A percentile compares a stretch with the other conserved stretches of the same genome.
phyloP scores from a whole-genome alignment of 2,329 filamentous ascomycete genomes.

The Raffaelea albimanens region DNA sequence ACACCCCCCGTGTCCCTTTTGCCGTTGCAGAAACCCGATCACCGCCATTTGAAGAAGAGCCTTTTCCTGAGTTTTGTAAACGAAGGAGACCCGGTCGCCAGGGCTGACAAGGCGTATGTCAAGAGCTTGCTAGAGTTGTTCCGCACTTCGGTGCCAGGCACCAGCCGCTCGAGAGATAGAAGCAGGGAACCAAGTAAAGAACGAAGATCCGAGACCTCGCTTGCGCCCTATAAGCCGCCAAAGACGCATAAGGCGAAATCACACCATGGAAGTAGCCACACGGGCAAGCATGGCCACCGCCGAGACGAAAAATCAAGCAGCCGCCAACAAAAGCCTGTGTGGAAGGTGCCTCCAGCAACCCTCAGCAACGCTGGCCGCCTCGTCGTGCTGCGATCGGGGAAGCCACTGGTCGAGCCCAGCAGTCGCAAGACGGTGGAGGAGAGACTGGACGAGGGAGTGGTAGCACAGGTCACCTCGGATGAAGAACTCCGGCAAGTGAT shows the following conservation, averaged over 20 bases:
- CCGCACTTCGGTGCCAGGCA: conserved; percentile 44
- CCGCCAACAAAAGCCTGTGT: conserved; percentile 31
- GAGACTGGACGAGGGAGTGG: conserved; percentile 48
- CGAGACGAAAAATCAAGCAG: neutral
- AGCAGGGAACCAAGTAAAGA: conserved; percentile 1
- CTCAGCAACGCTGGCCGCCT: conserved; percentile 63
- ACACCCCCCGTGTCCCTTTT: conserved; percentile 66
- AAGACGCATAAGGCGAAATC: conserved; percentile 19
- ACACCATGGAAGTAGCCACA: conserved; percentile 5
- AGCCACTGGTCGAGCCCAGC: conserved; percentile 24
- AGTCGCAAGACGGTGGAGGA: conserved; percentile 40
- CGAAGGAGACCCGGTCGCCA: conserved; percentile 71
- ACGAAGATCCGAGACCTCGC: conserved; percentile 4
- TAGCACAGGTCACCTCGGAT: conserved; percentile 60
- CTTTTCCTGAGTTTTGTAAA: conserved; percentile 76
- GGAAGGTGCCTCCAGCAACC: conserved; percentile 56
- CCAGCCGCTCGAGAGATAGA: neutral
- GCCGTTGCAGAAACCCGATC: conserved; percentile 52
- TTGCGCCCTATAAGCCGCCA: neutral
- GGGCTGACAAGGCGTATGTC: conserved; percentile 70
- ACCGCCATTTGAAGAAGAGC: conserved; percentile 46
- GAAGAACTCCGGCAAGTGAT: conserved; percentile 59
- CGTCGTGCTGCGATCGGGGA: conserved; percentile 52
- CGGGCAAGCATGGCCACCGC: neutral
- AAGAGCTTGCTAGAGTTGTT: conserved; percentile 64